Evolutionary conservation across 176 grass and related monocot species (phyloP).

Genomic region (Aegilops umbellulata): DNA sequence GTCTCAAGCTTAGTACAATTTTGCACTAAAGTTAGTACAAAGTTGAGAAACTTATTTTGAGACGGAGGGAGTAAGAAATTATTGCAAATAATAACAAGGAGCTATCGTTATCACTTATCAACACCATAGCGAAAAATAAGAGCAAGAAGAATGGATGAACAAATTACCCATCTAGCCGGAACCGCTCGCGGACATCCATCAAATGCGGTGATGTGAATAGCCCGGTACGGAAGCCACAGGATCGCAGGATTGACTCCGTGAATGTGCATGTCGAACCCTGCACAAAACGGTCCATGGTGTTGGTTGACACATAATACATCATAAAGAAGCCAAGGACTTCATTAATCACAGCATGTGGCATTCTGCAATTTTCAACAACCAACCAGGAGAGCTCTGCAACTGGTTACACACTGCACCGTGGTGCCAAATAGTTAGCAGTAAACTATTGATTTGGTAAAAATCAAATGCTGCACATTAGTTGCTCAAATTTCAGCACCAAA

Average conservation of each 20-base stretch:
- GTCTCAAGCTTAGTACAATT: too few relatives aligned
- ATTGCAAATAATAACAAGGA: neutral
- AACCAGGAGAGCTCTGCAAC: neutral
- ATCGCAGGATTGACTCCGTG: constrained; percentile 73
- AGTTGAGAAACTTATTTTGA: too few relatives aligned
- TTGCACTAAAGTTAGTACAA: too few relatives aligned
- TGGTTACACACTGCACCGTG: neutral
- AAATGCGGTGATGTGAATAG: constrained; percentile 86
- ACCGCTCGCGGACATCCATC: constrained; percentile 73
- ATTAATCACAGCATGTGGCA: neutral
- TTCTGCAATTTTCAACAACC: neutral
- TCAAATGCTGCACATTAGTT: neutral
- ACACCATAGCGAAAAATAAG: neutral
- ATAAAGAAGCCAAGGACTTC: neutral
- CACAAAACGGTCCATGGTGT: constrained; percentile 9
- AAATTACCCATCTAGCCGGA: constrained; percentile 66
- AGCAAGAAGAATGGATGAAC: neutral
- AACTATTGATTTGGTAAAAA: neutral
- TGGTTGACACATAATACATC: neutral
- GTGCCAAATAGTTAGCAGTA: neutral
- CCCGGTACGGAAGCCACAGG: constrained; percentile 63
- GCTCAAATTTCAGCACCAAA: neutral
- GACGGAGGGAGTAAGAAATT: neutral
- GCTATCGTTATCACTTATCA: neutral
- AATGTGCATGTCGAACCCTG: constrained; percentile 92